Evolutionary conservation across 139 green algal species (phyloP), one percentile per base, ranked within the genome.

Genomic region (Haematococcus sp.): DNA sequence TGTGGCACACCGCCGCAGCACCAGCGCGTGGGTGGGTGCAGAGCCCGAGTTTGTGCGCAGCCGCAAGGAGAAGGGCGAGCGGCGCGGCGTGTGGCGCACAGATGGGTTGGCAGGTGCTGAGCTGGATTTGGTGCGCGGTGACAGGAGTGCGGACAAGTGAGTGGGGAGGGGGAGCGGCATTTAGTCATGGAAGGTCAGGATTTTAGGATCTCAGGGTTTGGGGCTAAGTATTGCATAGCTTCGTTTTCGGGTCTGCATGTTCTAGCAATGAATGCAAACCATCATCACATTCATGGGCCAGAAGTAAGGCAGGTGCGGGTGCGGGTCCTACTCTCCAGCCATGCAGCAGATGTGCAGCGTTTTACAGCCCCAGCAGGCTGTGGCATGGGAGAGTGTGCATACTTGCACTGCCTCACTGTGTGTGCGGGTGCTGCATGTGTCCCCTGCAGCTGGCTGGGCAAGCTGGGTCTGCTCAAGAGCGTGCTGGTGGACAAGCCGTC

Each of bases 401-500:
- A 43, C 28, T 32, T 59, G 33, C 40, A 11, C 7, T 49, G 40
- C 40, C 7, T 11, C 7, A 49, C 7, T 49, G 40, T 49, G 40
- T 7, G 7, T 49, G 40, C 40, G 40, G 11, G 7, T 49, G 40
- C 40, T 19, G 34, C 63, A 22, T 78, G 11, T 49, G 7, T 7
- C 40, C 7, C 1, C 2, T 69, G 74, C 76, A 92, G 86, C 76
- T 96, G 92, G 92, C 86, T 96, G 11, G 58, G 75, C 27, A 97
- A 97, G 88, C 81, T 97, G 33, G 76, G 81, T 22, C 75, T 92
- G 16, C 74, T 89, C 25, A 93, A 95, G 82, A 27, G 64, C 7
- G 70, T 97, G 75, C 77, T 98, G 73, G 90, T 96, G 67, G 89
- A 97, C 34, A 20, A 84, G 2, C 71, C 89, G 0, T 49, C 65